Percentiles rank a stretch among this genome's conserved stretches.
Evolutionary conservation across 2,329 filamentous ascomycete genomes (phyloP).

Genomic region (Aspergillus ochraceoroseus): DNA sequence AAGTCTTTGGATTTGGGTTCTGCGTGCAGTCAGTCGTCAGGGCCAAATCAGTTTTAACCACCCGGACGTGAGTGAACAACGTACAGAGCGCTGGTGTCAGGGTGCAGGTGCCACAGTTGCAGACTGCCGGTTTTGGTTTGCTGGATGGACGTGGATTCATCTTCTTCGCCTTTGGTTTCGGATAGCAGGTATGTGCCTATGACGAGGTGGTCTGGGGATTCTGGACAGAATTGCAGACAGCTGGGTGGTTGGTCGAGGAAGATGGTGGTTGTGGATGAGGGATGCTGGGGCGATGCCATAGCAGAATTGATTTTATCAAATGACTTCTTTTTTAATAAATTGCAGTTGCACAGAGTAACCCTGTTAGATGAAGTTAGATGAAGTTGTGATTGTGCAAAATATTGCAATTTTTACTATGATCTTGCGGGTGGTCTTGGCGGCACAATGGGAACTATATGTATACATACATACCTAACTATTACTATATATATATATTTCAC

Average conservation of each 20-base stretch:
- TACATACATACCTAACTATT: too few relatives aligned
- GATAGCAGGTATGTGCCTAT: constrained; percentile 77
- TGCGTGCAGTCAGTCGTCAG: constrained; percentile 33
- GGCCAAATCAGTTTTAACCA: too few relatives aligned
- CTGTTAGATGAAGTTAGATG: too few relatives aligned
- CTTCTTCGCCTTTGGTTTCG: constrained; percentile 29
- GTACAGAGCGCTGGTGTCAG: constrained; percentile 28
- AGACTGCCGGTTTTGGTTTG: constrained; percentile 71
- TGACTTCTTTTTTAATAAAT: background rate
- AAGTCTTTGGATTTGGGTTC: constrained; percentile 55
- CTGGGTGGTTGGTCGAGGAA: constrained; percentile 44
- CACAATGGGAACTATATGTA: constrained; percentile 19
- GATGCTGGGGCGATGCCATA: constrained; percentile 23
- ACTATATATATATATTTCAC: constrained; percentile 27
- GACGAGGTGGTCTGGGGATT: constrained; percentile 60
- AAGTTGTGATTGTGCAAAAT: too few relatives aligned
- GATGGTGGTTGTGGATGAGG: constrained; percentile 32
- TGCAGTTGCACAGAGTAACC: too few relatives aligned
- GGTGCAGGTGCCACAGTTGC: constrained; percentile 57
- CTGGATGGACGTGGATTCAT: constrained; percentile 24
- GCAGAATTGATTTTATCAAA: constrained; percentile 4
- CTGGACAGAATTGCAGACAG: constrained; percentile 43
- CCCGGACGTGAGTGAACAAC: too few relatives aligned
- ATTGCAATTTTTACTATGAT: too few relatives aligned
- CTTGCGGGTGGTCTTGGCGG: too few relatives aligned